Percentiles rank a stretch among this genome's conserved stretches.
phyloP scores from a whole-genome alignment of 306 rosid genomes.

The Prunus mume region DNA sequence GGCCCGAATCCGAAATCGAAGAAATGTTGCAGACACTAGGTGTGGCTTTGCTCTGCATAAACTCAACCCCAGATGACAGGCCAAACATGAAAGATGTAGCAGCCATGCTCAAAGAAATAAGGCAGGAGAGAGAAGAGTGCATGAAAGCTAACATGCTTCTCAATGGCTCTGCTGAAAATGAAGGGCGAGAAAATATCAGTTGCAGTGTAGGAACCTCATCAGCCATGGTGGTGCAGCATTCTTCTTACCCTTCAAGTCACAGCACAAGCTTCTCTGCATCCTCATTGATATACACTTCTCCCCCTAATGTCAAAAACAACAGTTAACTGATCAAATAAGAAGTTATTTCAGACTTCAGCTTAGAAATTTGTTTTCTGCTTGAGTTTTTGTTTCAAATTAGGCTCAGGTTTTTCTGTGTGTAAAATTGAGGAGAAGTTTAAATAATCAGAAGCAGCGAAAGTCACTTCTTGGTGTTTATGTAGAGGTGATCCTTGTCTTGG shows the following conservation, averaged over 20 bases:
- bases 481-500: not conserved
- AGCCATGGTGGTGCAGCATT: slow-evolving; percentile 8
- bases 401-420: not conserved
- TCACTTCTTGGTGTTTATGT: not conserved
- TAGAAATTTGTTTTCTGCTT: not conserved
- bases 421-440: not conserved
- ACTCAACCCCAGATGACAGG: slow-evolving; percentile 60
- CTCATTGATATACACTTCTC: slow-evolving; percentile 36
- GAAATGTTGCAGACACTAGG: slow-evolving; percentile 76
- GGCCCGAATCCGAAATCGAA: slow-evolving; percentile 61
- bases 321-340: slow-evolving; percentile 5
- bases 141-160: slow-evolving; percentile 50
- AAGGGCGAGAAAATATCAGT: slow-evolving; percentile 25
- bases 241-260: slow-evolving; percentile 31
- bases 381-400: not conserved
- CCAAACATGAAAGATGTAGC: slow-evolving; percentile 89
- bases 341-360: not conserved
- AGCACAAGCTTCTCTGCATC: slow-evolving; percentile 36
- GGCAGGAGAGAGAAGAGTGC: slow-evolving; percentile 52
- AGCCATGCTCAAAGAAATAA: slow-evolving; percentile 75
- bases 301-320: slow-evolving; percentile 30
- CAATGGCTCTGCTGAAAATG: slow-evolving; percentile 36
- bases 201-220: slow-evolving; percentile 23
- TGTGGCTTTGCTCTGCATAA: slow-evolving; percentile 81
- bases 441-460: not conserved